Base-by-base conservation (phyloP, 805 yeast genomes). In the Candida qinlingensis region DNA sequence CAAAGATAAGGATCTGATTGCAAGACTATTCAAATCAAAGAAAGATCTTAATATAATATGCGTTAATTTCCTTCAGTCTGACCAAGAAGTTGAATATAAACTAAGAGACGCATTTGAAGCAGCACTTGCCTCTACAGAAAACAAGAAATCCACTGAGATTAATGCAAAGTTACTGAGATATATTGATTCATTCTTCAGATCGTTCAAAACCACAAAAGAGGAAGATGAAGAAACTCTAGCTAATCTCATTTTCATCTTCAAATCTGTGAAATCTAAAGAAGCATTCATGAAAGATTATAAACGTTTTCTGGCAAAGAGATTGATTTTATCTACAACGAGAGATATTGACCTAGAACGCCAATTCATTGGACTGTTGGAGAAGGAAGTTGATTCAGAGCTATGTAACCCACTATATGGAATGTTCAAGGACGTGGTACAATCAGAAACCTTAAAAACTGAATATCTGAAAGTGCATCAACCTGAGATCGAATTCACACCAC, bases 191-290 rank as follows among this genome's bases (percentile, higher is more conserved):
- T 55, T 57, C 41, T 56, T 58, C 45, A 58, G 26, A 35, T 27
- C 33, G 19, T 44, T 34, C 3, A 19, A 25, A 2, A 42, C 40
- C 7, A n/a, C 39, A 2, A 39, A 43, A 13, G 39, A 42, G 10
- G 35, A 38, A 1, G 53, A 52, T 11, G 7, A 28, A 8, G 5
- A 26, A 13, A 34, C 37, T 10, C 29, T 57, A 4, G 26, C 50
- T 5, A 61, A 56, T 38, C 43, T 59, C 2, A 34, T 46, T 19
- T 39, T 50, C 26, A 48, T 59, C 8, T 54, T 57, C 39, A 57
- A 58, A 41, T 56, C 62, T 4, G 47, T 56, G 1, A 49, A 52
- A n/a, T 48, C 57, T 7, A 60, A 61, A 42, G 58, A 56, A 7
- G 7, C 40, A 6, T 59, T 61, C 35, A 37, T 60, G 6, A 46